phyloP scores from a whole-genome alignment of 352 stramenopile genomes.

The Thraustochytrium sp. region DNA sequence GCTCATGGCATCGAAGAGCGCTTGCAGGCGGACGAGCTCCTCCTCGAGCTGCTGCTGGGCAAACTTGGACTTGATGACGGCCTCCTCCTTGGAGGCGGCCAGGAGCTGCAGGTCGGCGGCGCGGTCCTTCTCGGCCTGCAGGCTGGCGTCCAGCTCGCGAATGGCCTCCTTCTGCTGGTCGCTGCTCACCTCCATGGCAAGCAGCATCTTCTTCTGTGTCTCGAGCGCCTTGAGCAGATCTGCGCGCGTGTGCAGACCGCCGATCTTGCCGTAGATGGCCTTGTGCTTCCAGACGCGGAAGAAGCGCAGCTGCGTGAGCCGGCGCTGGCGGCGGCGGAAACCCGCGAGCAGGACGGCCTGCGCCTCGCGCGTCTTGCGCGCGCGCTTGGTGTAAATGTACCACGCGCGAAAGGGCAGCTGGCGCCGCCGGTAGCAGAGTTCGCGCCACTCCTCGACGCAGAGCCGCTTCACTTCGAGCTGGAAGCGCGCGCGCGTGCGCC shows the following conservation, averaged over 20 bases:
- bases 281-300: constrained; percentile 32
- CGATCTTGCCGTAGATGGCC: constrained; percentile 30
- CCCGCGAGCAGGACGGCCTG: not conserved
- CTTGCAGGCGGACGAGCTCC: constrained; percentile 7
- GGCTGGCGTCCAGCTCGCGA: not conserved
- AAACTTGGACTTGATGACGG: constrained; percentile 10
- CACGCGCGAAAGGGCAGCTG: constrained; percentile 31
- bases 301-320: not conserved
- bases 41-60: constrained; percentile 36
- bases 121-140: constrained; percentile 1
- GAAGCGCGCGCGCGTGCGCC: constrained; percentile 5
- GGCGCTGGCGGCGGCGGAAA: not conserved
- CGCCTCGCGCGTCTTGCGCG: not conserved
- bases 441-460: constrained; percentile 25
- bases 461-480: constrained; percentile 4
- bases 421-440: not conserved
- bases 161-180: constrained; percentile 38
- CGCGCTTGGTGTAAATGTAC: constrained; percentile 14
- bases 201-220: constrained; percentile 32
- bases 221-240: constrained; percentile 30
- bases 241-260: constrained; percentile 12
- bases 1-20: constrained; percentile 27
- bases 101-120: not conserved
- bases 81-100: not conserved
- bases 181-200: constrained; percentile 31